These are phyloP conservation scores for Acmispon strigosus DNA, from an alignment of 306 rosid species.

Conservation along the genomic window DNA sequence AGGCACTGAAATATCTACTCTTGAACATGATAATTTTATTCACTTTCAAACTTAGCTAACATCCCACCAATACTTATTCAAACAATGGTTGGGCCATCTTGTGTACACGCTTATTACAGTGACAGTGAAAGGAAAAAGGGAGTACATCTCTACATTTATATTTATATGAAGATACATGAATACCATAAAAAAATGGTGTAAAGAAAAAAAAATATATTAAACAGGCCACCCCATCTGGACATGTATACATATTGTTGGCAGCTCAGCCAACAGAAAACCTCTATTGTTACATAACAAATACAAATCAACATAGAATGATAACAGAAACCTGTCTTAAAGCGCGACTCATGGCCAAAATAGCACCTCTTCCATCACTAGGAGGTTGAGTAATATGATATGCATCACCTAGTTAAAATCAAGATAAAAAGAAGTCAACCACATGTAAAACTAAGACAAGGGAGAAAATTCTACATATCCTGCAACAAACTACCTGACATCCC, in stretches of 20 bases:
- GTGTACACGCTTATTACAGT: not conserved
- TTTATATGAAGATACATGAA: not conserved
- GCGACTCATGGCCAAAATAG: slow-evolving; percentile 81
- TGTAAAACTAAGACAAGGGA: not conserved
- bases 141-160: not conserved
- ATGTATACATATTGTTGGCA: slow-evolving; percentile 1
- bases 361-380: slow-evolving; percentile 82
- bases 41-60: not conserved
- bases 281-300: not conserved
- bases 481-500: slow-evolving; percentile 78
- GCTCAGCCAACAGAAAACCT: slow-evolving; percentile 12
- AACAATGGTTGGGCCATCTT: not conserved
- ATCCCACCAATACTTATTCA: not conserved
- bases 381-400: slow-evolving; percentile 97
- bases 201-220: not conserved
- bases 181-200: not conserved
- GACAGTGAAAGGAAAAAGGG: not conserved
- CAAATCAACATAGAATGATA: not conserved
- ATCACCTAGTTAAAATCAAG: slow-evolving; percentile 50
- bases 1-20: not conserved
- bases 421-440: slow-evolving; percentile 20
- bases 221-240: not conserved
- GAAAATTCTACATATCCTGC: slow-evolving; percentile 10
- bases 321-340: slow-evolving; percentile 73
- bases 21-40: not conserved